Base-by-base conservation (phyloP, 2,329 filamentous ascomycete species). In the Passalora sequoiae region DNA sequence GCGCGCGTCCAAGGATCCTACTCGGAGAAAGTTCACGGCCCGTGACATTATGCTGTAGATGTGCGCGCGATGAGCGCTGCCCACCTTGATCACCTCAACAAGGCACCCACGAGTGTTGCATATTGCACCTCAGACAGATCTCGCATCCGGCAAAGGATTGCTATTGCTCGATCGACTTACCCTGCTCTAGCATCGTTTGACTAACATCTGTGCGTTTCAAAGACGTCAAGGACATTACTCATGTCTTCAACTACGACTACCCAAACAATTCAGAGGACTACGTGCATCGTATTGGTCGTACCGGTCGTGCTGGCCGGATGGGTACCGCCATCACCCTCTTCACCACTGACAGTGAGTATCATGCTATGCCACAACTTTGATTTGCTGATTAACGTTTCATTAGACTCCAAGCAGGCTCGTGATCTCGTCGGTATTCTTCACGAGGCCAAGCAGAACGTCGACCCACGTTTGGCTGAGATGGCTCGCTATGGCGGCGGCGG, bases 151-250 rank as follows among this genome's bases (percentile, higher is more conserved):
- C 65, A 72, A 73, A 70, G 76, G 76, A 69, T 70, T 68, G 65
- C 62, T 64, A 64, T 68, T 69, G 62, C 62, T 68, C 60, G 50
- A 58, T 56, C 53, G 48, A 63, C 63, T 69, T 63, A 67, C 62
- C 35, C 32, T 29, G 36, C 29, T 39, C 38, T 25, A 38, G 40
- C 49, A 49, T 44, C 46, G 49, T 41, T 40, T 44, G 54, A 61
- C 60, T 62, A 58, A 63, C 59, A 54, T 55, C 80, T 70, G 77
- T 67, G 75, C 69, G 75, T 64, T 73, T 66, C n/a, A n/a, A 96
- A 97, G 92, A 98, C 85, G 92, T 98, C 77, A 91, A 89, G 75
- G 94, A 98, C 80, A 98, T 98, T 76, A 97, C 92, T 73, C 92
- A 98, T 76, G 92, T 98, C 73, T 80, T 98, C 75, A 97, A 97